These are phyloP conservation scores for Cladorrhinum samala DNA, from an alignment of 495 filamentous ascomycete genomes.

Conservation along the genomic window DNA sequence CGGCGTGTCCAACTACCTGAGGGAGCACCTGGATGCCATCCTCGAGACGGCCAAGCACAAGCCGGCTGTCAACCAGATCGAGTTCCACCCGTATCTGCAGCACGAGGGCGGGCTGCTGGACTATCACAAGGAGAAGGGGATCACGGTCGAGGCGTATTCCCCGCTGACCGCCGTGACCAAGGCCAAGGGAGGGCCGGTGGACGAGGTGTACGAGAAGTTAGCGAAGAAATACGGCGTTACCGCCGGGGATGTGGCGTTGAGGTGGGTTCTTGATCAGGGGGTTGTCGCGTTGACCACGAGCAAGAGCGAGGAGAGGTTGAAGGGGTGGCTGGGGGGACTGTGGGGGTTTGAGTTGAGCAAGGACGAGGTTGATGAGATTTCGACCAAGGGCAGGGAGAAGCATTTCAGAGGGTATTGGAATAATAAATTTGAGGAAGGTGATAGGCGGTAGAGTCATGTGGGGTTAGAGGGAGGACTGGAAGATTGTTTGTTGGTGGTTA, in stretches of 20 bases:
- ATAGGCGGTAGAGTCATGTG: slow-evolving; percentile 41
- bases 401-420: slow-evolving; percentile 66
- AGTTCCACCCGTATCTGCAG: slow-evolving; percentile 85
- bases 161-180: slow-evolving; percentile 62
- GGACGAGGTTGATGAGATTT: slow-evolving; percentile 63
- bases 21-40: slow-evolving; percentile 60
- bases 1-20: slow-evolving; percentile 77
- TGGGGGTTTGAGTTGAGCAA: slow-evolving; percentile 64
- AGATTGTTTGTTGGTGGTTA: no score
- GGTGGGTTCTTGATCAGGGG: slow-evolving; percentile 79
- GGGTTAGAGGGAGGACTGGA: background rate
- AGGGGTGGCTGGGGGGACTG: slow-evolving; percentile 54
- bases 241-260: slow-evolving; percentile 59
- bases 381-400: slow-evolving; percentile 54
- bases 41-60: slow-evolving; percentile 56
- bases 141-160: slow-evolving; percentile 64
- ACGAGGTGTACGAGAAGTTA: slow-evolving; percentile 51
- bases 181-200: slow-evolving; percentile 62
- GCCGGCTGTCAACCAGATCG: slow-evolving; percentile 80
- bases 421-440: slow-evolving; percentile 52
- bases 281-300: slow-evolving; percentile 75
- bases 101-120: slow-evolving; percentile 52
- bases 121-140: slow-evolving; percentile 59
- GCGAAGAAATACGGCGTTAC: slow-evolving; percentile 74
- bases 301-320: slow-evolving; percentile 62